Evolutionary conservation across 305 asterid genomes (phyloP).

Genomic region (Fraxinus angustifolia): DNA sequence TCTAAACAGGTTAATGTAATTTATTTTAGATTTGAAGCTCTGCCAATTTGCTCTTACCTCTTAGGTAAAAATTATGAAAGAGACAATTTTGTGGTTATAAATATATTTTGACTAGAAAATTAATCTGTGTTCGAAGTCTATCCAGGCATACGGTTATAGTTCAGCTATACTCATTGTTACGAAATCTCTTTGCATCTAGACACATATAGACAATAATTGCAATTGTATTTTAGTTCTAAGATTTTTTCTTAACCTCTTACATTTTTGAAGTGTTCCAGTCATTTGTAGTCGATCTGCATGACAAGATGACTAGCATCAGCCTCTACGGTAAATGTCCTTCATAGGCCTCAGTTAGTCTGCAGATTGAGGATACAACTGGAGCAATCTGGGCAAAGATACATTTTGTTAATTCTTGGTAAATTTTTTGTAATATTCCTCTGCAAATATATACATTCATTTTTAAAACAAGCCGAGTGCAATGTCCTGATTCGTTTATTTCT

Average conservation of each 20-base stretch:
- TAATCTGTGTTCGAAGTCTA: neutral
- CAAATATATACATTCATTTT: slow-evolving; percentile 11
- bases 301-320: slow-evolving; percentile 90
- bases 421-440: slow-evolving; percentile 2
- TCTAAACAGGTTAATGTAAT: neutral
- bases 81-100: neutral
- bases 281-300: slow-evolving; percentile 67
- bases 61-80: neutral
- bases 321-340: slow-evolving; percentile 59
- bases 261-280: slow-evolving; percentile 73
- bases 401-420: slow-evolving; percentile 68
- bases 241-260: slow-evolving; percentile 34
- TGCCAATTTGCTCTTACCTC: neutral
- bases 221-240: neutral
- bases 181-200: neutral
- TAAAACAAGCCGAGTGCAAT: neutral
- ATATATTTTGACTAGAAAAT: neutral
- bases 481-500: slow-evolving; percentile 5
- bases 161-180: neutral
- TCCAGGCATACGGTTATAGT: neutral
- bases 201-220: neutral
- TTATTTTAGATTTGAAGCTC: neutral
- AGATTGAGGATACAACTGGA: slow-evolving; percentile 76
- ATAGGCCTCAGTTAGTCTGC: slow-evolving; percentile 46
- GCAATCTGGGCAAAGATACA: slow-evolving; percentile 72